These are phyloP conservation scores for Penicillium cinerascens DNA, from an alignment of 495 filamentous ascomycete species.

Conservation along the genomic window DNA sequence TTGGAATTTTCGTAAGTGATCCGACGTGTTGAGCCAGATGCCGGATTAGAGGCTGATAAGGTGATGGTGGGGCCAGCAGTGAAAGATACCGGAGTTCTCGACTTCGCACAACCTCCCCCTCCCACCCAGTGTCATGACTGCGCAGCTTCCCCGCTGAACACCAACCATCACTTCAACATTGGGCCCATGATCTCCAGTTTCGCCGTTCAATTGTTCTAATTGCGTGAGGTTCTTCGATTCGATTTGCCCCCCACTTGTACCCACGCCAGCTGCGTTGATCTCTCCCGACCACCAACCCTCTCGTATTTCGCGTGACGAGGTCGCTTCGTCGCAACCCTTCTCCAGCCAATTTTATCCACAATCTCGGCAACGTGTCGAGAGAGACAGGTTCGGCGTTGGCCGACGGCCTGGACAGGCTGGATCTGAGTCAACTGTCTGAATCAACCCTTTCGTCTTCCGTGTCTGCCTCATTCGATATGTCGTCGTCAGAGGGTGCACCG, in stretches of 20 bases:
- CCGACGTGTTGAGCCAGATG: neutral
- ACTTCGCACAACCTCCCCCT: slow-evolving; percentile 37
- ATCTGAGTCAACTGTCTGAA: slow-evolving; percentile 49
- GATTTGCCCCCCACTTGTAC: neutral
- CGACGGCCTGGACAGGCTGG: slow-evolving; percentile 51
- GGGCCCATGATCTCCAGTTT: neutral
- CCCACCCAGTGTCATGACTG: slow-evolving; percentile 38
- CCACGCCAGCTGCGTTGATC: slow-evolving; percentile 6
- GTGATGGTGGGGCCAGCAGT: slow-evolving; percentile 23
- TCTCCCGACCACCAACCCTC: slow-evolving; percentile 3
- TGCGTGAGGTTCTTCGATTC: neutral
- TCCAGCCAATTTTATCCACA: slow-evolving; percentile 15
- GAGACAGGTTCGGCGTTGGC: slow-evolving; percentile 50
- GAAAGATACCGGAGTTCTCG: slow-evolving; percentile 18
- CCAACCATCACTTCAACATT: slow-evolving; percentile 1
- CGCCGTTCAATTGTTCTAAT: neutral
- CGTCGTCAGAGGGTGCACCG: slow-evolving; percentile 74
- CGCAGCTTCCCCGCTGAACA: slow-evolving; percentile 24
- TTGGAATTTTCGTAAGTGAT: neutral
- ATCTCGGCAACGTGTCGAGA: slow-evolving; percentile 52
- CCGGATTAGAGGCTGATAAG: slow-evolving; percentile 17
- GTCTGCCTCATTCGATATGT: slow-evolving; percentile 53
- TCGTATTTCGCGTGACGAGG: slow-evolving; percentile 27
- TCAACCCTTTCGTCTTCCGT: slow-evolving; percentile 47
- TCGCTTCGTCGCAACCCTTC: slow-evolving; percentile 18